Base-by-base conservation (phyloP, 2,329 filamentous ascomycete species). In the Colletotrichum plurivorum region DNA sequence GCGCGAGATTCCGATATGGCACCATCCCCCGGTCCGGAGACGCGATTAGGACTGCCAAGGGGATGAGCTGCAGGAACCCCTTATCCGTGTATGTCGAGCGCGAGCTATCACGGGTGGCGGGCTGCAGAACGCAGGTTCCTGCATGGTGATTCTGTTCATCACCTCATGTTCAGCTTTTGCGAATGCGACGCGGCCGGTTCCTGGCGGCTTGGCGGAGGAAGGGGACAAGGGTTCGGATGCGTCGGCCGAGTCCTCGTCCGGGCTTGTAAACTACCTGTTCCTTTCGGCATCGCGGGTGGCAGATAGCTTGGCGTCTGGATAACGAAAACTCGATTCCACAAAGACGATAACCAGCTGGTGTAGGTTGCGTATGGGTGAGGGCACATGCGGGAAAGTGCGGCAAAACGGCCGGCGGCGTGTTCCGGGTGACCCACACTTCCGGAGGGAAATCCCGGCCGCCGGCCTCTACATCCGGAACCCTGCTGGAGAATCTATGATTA, bases 1-100 rank as follows among this genome's bases (percentile, higher is more conserved):
- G 52, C 59, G 64, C 59, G 15, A 53, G 25, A 67, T 63, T 52
- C 58, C 59, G 15, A 53, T 20, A 67, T 67, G 41, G 52, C 59
- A 63, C 25, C 59, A 67, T 56, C 13, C 20, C 13, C 7, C 8
- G 46, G n/a, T 57, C 16, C 3, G 0, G 5, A 9, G 13, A 3
- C 27, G 16, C 45, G 25, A 41, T 46, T 52, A 25, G 25, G n/a
- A 15, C 39, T 9, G 25, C 25, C 27, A 5, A 51, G 57, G 22
- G 51, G 31, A 5, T 43, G 13, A 45, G 27, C 31, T 54, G 41
- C 31, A 53, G 22, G 20, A 31, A 20, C 43, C 6, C 10, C 15
- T 55, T 25, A 22, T 36, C 31, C 2, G 8, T 10, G 20, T 2
- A 10, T 9, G 5, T 8, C 0, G 3, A 58, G 7, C 18, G 46